Conservation (phyloP, 768 basidiomycete species). For the Cytidiella melzeri region DNA sequence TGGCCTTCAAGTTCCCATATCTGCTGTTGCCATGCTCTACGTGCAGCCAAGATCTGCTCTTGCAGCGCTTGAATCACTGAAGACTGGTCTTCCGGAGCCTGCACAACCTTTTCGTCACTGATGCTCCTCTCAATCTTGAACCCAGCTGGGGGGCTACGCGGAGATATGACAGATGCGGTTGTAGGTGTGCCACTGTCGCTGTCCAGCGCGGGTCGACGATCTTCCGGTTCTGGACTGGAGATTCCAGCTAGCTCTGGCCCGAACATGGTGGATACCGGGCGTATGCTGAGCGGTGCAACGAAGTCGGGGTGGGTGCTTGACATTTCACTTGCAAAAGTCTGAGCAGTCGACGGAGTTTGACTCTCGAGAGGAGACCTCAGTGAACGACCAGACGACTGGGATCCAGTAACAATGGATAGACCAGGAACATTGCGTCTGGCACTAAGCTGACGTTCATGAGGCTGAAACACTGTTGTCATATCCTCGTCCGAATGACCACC, state of each 20-base stretch:
- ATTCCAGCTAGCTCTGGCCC: slow-evolving; percentile 58
- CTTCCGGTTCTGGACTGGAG: slow-evolving; percentile 14
- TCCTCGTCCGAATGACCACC: slow-evolving; percentile 17
- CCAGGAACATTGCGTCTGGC: slow-evolving; percentile 22
- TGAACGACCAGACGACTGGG: slow-evolving; percentile 6
- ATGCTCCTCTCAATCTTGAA: slow-evolving; percentile 3
- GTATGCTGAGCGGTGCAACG: slow-evolving; percentile 51
- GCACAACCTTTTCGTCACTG: slow-evolving; percentile 10
- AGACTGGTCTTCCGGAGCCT: slow-evolving; percentile 37
- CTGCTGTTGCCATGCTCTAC: slow-evolving; percentile 64
- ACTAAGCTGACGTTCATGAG: slow-evolving; percentile 17
- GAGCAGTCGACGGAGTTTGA: slow-evolving; percentile 6
- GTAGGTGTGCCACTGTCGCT: slow-evolving; percentile 46
- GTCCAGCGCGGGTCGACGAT: slow-evolving; percentile 32
- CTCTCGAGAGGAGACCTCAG: slow-evolving; percentile 4
- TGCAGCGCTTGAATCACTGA: slow-evolving; percentile 47
- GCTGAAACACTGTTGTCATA: slow-evolving; percentile 3
- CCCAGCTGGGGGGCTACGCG: slow-evolving; percentile 37
- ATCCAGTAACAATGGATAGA: slow-evolving; percentile 21
- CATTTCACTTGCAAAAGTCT: slow-evolving; percentile 13
- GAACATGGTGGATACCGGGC: slow-evolving; percentile 74
- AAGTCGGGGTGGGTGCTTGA: slow-evolving; percentile 42
- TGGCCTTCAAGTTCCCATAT: slow-evolving; percentile 73
- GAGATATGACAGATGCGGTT: slow-evolving; percentile 41
- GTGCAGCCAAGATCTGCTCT: slow-evolving; percentile 51